Percentiles rank a stretch among this genome's conserved stretches.
These are phyloP conservation scores for Chaetomiaceae sp. DNA, from an alignment of 2,329 filamentous ascomycete genomes.

Conservation along the genomic window DNA sequence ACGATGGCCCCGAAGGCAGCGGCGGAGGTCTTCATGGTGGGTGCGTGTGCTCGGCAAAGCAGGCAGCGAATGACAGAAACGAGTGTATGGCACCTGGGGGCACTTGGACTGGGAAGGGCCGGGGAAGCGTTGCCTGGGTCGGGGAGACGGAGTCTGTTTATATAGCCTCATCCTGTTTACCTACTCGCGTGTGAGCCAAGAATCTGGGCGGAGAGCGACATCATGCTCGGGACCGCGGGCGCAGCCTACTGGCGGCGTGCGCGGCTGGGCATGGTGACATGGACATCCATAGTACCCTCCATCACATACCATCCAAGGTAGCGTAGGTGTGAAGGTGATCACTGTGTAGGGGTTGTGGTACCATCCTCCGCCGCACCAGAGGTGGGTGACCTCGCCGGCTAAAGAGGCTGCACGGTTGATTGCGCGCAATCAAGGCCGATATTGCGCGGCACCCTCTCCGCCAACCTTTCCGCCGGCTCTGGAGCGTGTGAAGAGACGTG, in stretches of 20 bases:
- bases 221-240: no score
- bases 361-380: not conserved
- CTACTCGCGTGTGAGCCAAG: not conserved
- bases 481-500: conserved; percentile 3
- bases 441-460: conserved; percentile 8
- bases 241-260: no score
- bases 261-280: no score
- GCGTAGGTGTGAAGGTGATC: no score
- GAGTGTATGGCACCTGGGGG: conserved; percentile 22
- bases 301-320: no score
- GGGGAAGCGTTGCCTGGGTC: not conserved
- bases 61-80: conserved; percentile 20
- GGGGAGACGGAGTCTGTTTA: conserved; percentile 4
- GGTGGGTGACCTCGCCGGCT: conserved; percentile 13
- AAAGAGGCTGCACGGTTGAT: conserved; percentile 16
- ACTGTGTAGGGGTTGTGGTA: no score
- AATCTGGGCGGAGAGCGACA: no score
- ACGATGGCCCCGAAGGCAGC: conserved; percentile 20
- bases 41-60: not conserved
- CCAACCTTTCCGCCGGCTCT: conserved; percentile 3
- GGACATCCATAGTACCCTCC: no score
- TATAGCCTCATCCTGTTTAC: not conserved
- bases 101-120: conserved; percentile 14
- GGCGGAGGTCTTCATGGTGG: conserved; percentile 22
- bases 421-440: conserved; percentile 15